Evolutionary conservation across 352 stramenopile genomes (phyloP).

Genomic region (Globisporangium emineosum): DNA sequence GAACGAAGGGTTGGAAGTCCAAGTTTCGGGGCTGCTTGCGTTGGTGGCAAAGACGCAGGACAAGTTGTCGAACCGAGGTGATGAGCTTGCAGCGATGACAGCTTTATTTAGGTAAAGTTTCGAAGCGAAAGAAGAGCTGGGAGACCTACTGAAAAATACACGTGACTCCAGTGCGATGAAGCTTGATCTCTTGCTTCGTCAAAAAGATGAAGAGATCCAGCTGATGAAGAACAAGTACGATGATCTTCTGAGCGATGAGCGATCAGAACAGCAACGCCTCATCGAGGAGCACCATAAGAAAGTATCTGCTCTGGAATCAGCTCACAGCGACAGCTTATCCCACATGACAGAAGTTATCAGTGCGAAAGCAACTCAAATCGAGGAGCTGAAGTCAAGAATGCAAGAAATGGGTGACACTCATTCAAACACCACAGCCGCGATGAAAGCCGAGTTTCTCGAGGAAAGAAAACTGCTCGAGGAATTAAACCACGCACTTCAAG

Average conservation of each 20-base stretch:
- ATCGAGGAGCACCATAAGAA: constrained; percentile 1
- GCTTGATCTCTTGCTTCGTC: background rate
- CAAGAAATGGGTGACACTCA: constrained; percentile 6
- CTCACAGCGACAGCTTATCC: constrained; percentile 22
- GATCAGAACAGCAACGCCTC: background rate
- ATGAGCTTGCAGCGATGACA: constrained; percentile 3
- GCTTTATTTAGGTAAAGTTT: constrained; percentile 9
- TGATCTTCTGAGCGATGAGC: background rate
- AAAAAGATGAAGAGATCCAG: constrained; percentile 12
- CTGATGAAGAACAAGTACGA: background rate
- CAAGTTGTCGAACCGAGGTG: background rate
- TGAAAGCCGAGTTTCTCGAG: background rate
- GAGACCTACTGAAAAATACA: constrained; percentile 11
- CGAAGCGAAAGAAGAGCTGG: constrained; percentile 1
- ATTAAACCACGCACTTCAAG: background rate
- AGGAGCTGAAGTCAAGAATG: constrained; percentile 27
- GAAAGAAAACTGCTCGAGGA: background rate
- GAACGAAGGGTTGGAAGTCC: no score
- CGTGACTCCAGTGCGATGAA: constrained; percentile 18
- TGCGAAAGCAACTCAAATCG: constrained; percentile 32
- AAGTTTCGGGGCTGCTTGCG: background rate
- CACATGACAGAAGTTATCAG: constrained; percentile 41
- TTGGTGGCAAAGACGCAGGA: background rate
- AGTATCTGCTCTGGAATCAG: constrained; percentile 13
- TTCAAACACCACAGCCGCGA: background rate